Evolutionary conservation across 345 rosid genomes (phyloP).

Genomic region (Odontarrhena argentea): DNA sequence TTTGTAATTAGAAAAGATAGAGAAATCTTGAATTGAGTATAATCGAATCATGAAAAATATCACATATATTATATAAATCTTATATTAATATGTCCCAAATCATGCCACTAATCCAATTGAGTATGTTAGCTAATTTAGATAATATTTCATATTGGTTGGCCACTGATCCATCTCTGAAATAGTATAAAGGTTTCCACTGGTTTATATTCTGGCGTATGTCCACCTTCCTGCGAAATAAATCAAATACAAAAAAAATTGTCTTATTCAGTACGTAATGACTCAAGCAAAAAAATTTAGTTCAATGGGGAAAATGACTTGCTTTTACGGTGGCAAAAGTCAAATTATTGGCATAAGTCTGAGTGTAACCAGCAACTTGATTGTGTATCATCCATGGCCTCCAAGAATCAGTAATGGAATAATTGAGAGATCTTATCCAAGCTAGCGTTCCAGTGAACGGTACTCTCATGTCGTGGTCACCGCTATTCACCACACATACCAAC

Average conservation of each 20-base stretch:
- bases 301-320: conserved; percentile 29
- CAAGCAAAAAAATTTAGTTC: background rate
- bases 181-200: conserved; percentile 49
- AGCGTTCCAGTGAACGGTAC: conserved; percentile 53
- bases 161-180: conserved; percentile 36
- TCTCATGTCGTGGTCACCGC: conserved; percentile 61
- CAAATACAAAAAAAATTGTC: background rate
- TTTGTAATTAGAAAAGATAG: too few species aligned
- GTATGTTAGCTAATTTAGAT: too few species aligned
- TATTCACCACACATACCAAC: conserved; percentile 10
- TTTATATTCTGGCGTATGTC: conserved; percentile 51
- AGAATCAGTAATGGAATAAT: conserved; percentile 50
- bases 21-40: too few species aligned
- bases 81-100: too few species aligned
- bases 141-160: conserved; percentile 10
- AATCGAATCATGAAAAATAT: too few species aligned
- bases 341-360: conserved; percentile 53
- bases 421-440: conserved; percentile 56
- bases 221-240: conserved; percentile 53
- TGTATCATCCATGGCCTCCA: conserved; percentile 59
- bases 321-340: conserved; percentile 72
- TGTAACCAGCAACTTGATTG: conserved; percentile 56
- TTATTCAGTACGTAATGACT: too few species aligned
- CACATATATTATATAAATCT: too few species aligned
- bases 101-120: too few species aligned